Evolutionary conservation across 192 early-diverging fungal genomes (phyloP), one percentile per base, ranked within the genome.

Genomic region (Podila verticillata): DNA sequence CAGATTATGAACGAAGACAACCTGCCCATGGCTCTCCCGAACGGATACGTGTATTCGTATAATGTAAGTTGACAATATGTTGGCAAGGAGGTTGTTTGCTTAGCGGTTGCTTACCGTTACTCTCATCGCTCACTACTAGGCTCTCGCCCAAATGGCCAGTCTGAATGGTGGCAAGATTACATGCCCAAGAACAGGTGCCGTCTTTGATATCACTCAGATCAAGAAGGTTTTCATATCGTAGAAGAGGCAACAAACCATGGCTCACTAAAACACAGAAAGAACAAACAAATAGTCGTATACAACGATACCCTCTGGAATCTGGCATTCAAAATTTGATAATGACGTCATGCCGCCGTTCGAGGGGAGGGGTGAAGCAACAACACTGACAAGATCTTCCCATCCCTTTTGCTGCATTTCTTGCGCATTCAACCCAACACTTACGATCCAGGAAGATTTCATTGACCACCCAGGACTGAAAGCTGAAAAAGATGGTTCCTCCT

Each of bases 1-100:
- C 89, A 92, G 47, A 95, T 96, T 31, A 99, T 99, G 94, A 92
- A 98, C 80, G 97, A 96, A 77, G 91, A 97, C 82, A 99, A 99
- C 77, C 91, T 93, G 56, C 97, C 97, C 0, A 92, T 99, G 94
- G 89, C 93, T 5, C 84, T 99, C 61, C 97, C 97, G 24, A 99
- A 99, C 84, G 97, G 97, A 49, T 91, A 95, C 57, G 97, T 98
- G 13, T 99, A 99, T 79, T 96, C 95, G 9, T 83, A 83, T 31
- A 81, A 90, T 84, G 95, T 96, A 87, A 75, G 70, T n/a, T 22
- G 17, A 10, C 24, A 19, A 24, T 24, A 1, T 31, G 20, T 31
- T n/a, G 47, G 19, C 35, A 54, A 57, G 6, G 1, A 26, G 10
- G 61, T 4, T 65, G 0, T 57, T 44, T 6, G 35, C 24, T 58